These are phyloP conservation scores for Gremmenia infestans DNA, from an alignment of 2,329 filamentous ascomycete species.

Conservation along the genomic window DNA sequence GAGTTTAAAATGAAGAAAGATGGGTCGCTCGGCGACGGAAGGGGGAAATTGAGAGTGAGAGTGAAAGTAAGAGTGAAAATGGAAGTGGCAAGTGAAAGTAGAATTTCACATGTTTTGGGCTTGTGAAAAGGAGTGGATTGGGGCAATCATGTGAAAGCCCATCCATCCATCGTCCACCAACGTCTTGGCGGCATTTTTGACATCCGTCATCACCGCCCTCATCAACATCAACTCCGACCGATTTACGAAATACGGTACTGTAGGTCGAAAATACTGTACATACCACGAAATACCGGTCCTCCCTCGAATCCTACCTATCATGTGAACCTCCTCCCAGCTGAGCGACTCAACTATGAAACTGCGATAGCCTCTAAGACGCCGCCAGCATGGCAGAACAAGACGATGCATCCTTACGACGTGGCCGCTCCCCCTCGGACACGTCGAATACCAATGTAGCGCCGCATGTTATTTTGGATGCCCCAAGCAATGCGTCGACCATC, in stretches of 20 bases:
- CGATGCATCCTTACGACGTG: slow-evolving; percentile 18
- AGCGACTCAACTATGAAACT: slow-evolving; percentile 7
- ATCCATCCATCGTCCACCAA: no score
- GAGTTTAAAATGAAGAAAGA: slow-evolving; percentile 12
- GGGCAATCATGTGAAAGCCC: no score
- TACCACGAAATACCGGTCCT: not conserved
- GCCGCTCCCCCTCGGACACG: slow-evolving; percentile 23
- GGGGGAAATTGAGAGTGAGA: not conserved
- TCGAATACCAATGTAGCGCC: slow-evolving; percentile 6
- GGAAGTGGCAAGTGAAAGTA: slow-evolving; percentile 1
- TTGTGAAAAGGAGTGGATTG: not conserved
- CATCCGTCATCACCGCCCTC: not conserved
- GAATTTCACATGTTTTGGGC: not conserved
- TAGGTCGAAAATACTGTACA: not conserved
- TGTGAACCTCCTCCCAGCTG: no score
- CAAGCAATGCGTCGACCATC: slow-evolving; percentile 19
- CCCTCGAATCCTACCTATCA: no score
- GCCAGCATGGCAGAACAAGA: slow-evolving; percentile 30
- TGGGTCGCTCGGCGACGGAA: not conserved
- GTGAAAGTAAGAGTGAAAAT: not conserved
- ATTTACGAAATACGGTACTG: not conserved
- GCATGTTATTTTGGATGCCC: slow-evolving; percentile 25
- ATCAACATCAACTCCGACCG: not conserved
- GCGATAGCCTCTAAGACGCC: slow-evolving; percentile 1
- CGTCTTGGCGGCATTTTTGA: not conserved